phyloP scores from a whole-genome alignment of 2,329 filamentous ascomycete species.

The Aspergillus novoparasiticus region DNA sequence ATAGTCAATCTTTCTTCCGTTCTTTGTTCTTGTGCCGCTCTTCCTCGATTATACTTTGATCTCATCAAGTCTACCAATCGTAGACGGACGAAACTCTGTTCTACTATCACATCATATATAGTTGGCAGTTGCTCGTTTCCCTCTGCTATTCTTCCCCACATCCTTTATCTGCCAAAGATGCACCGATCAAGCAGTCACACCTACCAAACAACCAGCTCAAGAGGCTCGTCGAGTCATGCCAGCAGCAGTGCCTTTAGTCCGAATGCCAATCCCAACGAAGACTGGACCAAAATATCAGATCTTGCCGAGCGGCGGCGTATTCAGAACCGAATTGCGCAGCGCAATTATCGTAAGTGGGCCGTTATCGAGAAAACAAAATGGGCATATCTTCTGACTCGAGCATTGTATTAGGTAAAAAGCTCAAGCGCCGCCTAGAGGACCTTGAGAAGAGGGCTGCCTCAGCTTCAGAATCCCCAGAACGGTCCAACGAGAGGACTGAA shows the following conservation, averaged over 20 bases:
- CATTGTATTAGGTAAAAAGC: constrained; percentile 59
- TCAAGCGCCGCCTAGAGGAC: constrained; percentile 68
- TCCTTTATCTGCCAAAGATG: constrained; percentile 27
- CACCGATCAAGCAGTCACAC: constrained; percentile 35
- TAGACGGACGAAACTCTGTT: not conserved
- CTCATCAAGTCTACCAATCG: not conserved
- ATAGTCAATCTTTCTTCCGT: constrained; percentile 27
- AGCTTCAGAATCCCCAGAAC: constrained; percentile 63
- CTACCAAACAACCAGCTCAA: constrained; percentile 45
- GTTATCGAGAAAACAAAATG: not conserved
- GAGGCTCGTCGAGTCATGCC: constrained; percentile 71
- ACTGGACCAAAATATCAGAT: constrained; percentile 99
- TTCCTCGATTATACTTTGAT: constrained; percentile 11
- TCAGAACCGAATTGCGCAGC: constrained; percentile 96
- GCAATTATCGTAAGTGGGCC: constrained; percentile 80
- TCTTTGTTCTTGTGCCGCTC: constrained; percentile 11
- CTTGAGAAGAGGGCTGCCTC: constrained; percentile 64
- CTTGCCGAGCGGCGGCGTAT: constrained; percentile 90
- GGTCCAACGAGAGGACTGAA: constrained; percentile 57
- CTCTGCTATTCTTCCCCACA: constrained; percentile 2
- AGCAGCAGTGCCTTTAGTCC: constrained; percentile 94
- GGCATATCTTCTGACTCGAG: not conserved
- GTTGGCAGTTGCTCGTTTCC: not conserved
- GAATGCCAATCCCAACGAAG: constrained; percentile 92
- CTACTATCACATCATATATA: not conserved